Evolutionary conservation across 805 yeast genomes (phyloP), one percentile per base, ranked within the genome.

Genomic region (Candida tammaniensis): DNA sequence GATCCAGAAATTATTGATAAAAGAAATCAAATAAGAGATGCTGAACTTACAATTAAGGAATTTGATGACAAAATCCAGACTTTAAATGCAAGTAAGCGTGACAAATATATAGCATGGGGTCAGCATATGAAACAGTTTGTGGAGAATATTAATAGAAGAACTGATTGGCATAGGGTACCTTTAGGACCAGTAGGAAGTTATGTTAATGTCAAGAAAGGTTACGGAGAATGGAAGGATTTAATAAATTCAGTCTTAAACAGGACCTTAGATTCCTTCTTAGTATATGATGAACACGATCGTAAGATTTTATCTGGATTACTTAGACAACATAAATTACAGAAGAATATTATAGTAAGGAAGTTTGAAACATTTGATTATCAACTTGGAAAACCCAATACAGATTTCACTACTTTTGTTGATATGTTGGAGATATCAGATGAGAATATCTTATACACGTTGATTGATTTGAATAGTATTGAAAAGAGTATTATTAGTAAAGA

Each of bases 131-230:
- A 56, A 7, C 31, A 38, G 2, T 50, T 81, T 5, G 46, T 80
- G 16, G 43, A 50, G 3, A 73, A 62, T 4, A 71, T 81, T 5
- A 61, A 61, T 10, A 30, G 36, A 5, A 45, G 35, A n/a, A 30
- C 24, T 2, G 34, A 39, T 6, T 67, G 70, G 68, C 68, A 67
- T 12, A 47, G 55, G 2, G 29, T 10, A 22, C 95, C 95, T 0
- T 55, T 82, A 12, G 98, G 98, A 0, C 98, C 98, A 0, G 43
- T 91, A 2, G 96, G 96, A 1, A 44, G 67, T 3, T 60, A 61
- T 39, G 64, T 87, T 2, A 64, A 73, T 4, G 62, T 91, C 10
- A 82, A 77, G 48, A 53, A 60, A 1, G 78, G 71, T 7, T 75
- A 58, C 46, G 58, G 67, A 14, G 53, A 62, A 18, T 89, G 87